phyloP scores from a whole-genome alignment of 169 alveolate species.

The Plasmodium relictum region DNA sequence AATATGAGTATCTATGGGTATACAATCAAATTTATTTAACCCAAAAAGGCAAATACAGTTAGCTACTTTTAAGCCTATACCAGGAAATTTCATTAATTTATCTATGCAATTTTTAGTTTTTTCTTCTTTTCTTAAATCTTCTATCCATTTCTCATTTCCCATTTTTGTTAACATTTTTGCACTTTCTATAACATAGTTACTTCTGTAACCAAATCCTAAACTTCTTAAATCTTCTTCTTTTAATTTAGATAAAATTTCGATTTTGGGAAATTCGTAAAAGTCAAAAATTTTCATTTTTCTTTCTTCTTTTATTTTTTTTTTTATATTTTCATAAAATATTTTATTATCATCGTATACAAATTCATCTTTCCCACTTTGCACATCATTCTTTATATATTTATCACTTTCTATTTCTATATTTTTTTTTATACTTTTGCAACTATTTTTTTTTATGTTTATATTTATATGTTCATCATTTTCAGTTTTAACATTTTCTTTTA shows the following conservation, averaged over 20 bases:
- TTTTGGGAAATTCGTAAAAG: conserved; percentile 81
- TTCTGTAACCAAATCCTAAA: conserved; percentile 82
- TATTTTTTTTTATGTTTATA: neutral
- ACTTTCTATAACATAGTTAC: conserved; percentile 77
- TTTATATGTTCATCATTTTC: neutral
- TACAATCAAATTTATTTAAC: conserved; percentile 85
- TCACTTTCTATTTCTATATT: neutral
- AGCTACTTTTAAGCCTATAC: conserved; percentile 95
- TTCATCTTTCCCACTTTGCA: neutral
- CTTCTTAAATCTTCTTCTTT: conserved; percentile 67
- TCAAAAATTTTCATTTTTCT: conserved; percentile 20
- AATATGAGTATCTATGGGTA: conserved; percentile 95
- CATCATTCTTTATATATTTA: neutral
- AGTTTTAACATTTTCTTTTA: neutral
- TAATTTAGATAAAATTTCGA: conserved; percentile 67
- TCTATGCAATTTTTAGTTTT: conserved; percentile 47
- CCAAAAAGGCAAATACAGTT: conserved; percentile 92
- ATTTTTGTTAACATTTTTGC: conserved; percentile 67
- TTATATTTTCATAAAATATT: conserved; percentile 53
- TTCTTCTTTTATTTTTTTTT: conserved; percentile 45
- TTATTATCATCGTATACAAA: conserved; percentile 6
- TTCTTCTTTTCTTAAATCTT: conserved; percentile 54
- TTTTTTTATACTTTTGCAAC: neutral
- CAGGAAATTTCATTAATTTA: conserved; percentile 82
- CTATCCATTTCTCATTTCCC: conserved; percentile 78